Evolutionary conservation across 2,329 filamentous ascomycete species (phyloP).

Genomic region (Colletotrichum cordylinicola): DNA sequence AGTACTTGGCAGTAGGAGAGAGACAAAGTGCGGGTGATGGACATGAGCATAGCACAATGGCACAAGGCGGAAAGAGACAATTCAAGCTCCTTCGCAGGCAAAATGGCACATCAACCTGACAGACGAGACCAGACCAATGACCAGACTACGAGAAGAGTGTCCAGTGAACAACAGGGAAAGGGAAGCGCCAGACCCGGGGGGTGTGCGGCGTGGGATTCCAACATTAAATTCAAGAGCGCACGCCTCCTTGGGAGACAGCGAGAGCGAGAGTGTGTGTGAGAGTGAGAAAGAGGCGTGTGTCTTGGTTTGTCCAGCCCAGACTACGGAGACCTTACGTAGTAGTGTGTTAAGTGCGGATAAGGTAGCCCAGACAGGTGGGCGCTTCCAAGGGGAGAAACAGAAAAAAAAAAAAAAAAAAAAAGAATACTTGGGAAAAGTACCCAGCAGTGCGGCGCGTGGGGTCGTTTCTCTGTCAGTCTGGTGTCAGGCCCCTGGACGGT

Average conservation of each 20-base stretch:
- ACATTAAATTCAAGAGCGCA: neutral
- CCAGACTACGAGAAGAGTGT: neutral
- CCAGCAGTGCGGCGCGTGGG: neutral
- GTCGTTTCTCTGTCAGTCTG: neutral
- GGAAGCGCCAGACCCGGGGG: conserved; percentile 16
- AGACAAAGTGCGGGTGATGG: neutral
- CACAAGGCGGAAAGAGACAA: neutral
- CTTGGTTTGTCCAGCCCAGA: neutral
- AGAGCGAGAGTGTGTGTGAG: neutral
- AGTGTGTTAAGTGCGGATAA: conserved; percentile 14
- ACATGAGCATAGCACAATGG: neutral
- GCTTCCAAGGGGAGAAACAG: neutral
- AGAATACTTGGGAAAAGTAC: neutral
- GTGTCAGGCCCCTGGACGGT: neutral
- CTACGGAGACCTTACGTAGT: conserved; percentile 20
- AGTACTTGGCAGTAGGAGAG: neutral
- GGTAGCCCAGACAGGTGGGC: conserved; percentile 2
- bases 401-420: neutral
- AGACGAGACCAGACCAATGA: neutral
- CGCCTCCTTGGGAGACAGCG: neutral
- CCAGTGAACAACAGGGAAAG: neutral
- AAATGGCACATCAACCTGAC: neutral
- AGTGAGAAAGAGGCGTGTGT: neutral
- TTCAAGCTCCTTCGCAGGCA: neutral
- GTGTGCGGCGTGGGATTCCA: neutral